Base-by-base conservation (phyloP, 148 eudicot species). In the Heliamphora exappendiculata region DNA sequence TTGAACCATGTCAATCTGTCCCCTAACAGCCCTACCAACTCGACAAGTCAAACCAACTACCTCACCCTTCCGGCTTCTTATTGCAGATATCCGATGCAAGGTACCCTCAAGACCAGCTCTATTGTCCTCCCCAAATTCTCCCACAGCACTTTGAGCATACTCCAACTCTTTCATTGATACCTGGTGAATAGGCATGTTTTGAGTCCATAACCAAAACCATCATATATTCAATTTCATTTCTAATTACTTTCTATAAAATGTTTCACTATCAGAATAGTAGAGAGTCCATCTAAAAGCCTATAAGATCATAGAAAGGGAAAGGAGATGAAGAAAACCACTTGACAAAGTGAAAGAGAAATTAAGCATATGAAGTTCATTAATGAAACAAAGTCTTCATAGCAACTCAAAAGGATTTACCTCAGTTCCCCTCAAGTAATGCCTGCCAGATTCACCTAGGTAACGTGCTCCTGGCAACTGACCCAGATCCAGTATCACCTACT, bases 81-180 rank as follows among this genome's bases (percentile, higher is more conserved):
- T 80, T 34, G 85, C 87, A 54, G 85, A 84, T 82, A 86, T 86
- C 34, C 89, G 85, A 75, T 86, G 89, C 78, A 86, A 71, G 59
- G 87, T 84, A 72, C 85, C 87, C 54, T 71, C 81, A 75, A 86
- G 84, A 17, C 89, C 89, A 73, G 85, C 84, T 84, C 89, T 84
- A 78, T 84, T 86, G 68, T 86, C 87, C 42, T 72, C 82, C 51
- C 87, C 87, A 67, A 84, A 73, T 75, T 84, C 80, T 63, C 89
- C 89, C 75, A 86, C 29, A 79, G 83, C 89, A 67, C 80, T 69
- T 75, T 81, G 80, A 60, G 83, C 87, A 72, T 79, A 76, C 76
- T 84, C 82, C 76, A 86, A 69, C 74, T 86, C 89, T 71, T 82
- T 53, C 49, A 74, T 19, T 26, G 86, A 81, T 29, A 86, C 85